Conservation (phyloP, 2,329 filamentous ascomycete species). For the Colletotrichum noveboracense region DNA sequence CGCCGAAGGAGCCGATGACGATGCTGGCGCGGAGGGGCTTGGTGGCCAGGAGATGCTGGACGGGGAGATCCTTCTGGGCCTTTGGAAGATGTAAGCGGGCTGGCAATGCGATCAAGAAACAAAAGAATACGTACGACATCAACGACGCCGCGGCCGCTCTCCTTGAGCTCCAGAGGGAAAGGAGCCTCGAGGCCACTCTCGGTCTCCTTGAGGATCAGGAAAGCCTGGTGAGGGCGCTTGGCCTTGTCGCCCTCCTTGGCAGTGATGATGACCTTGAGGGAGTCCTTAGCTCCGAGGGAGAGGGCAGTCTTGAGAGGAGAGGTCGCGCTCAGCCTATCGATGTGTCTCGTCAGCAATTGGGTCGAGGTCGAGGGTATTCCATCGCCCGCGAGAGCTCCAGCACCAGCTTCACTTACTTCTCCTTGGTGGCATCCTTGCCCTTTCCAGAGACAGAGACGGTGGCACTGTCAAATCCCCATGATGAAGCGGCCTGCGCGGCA, state of each 20-base stretch:
- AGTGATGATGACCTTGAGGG: conserved; percentile 82
- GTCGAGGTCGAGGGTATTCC: conserved; percentile 21
- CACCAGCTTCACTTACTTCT: conserved; percentile 60
- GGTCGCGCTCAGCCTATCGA: conserved; percentile 60
- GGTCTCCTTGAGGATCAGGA: conserved; percentile 78
- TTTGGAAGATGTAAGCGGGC: conserved; percentile 45
- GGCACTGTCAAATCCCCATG: conserved; percentile 79
- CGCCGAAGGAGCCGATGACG: conserved; percentile 86
- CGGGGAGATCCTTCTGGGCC: conserved; percentile 88
- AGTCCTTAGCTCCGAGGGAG: conserved; percentile 70
- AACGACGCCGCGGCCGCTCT: conserved; percentile 83
- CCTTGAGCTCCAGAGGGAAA: conserved; percentile 83
- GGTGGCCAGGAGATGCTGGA: conserved; percentile 75
- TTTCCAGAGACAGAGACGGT: conserved; percentile 70
- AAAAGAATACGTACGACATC: conserved; percentile 72
- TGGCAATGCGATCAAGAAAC: not conserved
- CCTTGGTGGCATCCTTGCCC: conserved; percentile 66
- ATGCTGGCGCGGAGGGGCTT: conserved; percentile 79
- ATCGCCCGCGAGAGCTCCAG: not conserved
- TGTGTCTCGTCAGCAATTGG: not conserved
- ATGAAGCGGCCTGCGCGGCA: conserved; percentile 57
- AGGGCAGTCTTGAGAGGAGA: conserved; percentile 68
- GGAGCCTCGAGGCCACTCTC: conserved; percentile 83
- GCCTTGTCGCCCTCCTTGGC: conserved; percentile 78
- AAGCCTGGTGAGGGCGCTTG: conserved; percentile 92